These are phyloP conservation scores for Leishmania lainsoni DNA, from an alignment of 208 protist species.

Conservation along the genomic window DNA sequence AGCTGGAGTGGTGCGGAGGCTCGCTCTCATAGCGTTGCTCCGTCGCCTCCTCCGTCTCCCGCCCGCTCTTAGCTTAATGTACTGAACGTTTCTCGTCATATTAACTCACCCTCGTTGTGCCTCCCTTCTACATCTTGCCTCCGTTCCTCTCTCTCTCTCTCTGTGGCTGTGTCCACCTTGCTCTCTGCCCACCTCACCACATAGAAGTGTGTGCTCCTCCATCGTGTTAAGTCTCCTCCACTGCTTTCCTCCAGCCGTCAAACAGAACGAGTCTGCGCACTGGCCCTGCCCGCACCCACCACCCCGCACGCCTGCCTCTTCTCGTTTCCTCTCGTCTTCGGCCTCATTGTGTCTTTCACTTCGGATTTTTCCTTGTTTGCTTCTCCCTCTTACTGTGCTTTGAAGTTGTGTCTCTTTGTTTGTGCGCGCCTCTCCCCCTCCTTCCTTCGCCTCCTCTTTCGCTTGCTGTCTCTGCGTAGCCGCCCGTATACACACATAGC, in stretches of 20 bases:
- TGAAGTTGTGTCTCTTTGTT: neutral
- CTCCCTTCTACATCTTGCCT: neutral
- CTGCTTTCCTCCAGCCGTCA: neutral
- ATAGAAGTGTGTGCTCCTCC: neutral
- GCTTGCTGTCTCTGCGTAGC: neutral
- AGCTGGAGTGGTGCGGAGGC: neutral
- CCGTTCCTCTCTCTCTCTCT: neutral
- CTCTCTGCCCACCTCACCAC: neutral
- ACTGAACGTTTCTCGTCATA: neutral
- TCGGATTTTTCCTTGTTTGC: neutral
- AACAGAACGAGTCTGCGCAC: conserved; percentile 8
- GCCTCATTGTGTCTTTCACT: conserved; percentile 3
- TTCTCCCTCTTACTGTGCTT: neutral
- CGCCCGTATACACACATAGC: neutral
- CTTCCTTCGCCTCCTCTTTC: neutral
- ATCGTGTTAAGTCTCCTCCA: neutral
- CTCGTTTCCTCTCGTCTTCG: neutral
- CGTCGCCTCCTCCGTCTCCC: neutral
- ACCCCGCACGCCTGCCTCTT: neutral
- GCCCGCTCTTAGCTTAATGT: neutral
- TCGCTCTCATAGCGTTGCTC: neutral
- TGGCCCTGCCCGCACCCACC: neutral
- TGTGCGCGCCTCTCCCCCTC: neutral
- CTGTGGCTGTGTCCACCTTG: neutral
- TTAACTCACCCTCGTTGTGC: neutral